phyloP scores from a whole-genome alignment of 2,329 filamentous ascomycete species.

The Neopestalotiopsis sp. region DNA sequence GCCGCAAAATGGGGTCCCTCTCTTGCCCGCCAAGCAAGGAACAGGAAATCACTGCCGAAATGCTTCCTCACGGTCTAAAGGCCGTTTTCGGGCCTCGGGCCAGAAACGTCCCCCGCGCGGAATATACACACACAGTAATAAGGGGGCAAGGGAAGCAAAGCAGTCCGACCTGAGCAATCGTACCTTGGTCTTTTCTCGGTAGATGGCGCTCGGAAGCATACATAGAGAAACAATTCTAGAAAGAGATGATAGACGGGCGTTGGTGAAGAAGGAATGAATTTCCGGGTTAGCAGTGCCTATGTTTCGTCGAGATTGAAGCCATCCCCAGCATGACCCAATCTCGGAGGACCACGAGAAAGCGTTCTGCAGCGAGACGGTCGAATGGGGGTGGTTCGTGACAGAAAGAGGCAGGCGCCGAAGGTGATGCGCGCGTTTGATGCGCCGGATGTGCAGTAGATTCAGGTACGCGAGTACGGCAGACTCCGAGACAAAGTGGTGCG shows the following conservation, averaged over 20 bases:
- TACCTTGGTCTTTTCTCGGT: neutral
- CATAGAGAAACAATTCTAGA: conserved; percentile 5
- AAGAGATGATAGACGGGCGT: neutral
- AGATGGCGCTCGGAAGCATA: neutral
- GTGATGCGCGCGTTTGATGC: conserved; percentile 8
- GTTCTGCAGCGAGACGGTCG: neutral
- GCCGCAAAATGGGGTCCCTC: neutral
- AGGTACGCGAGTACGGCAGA: conserved; percentile 19
- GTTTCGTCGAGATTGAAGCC: conserved; percentile 11
- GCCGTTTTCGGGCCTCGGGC: neutral
- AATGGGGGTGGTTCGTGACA: conserved; percentile 6
- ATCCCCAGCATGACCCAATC: conserved; percentile 4
- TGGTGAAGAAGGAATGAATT: conserved; percentile 1
- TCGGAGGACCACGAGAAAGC: neutral
- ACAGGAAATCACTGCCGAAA: conserved; percentile 7
- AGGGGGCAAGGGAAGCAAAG: neutral
- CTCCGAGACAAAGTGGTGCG: conserved; percentile 13
- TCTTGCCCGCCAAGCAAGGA: conserved; percentile 4
- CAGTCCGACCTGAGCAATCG: neutral
- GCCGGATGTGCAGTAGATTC: conserved; percentile 15
- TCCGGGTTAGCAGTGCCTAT: neutral
- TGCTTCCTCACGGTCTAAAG: neutral
- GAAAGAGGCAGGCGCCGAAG: conserved; percentile 19
- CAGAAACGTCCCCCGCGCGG: neutral
- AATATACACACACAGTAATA: neutral